phyloP scores from a whole-genome alignment of 805 yeast genomes.

The Yarrowia porcina region DNA sequence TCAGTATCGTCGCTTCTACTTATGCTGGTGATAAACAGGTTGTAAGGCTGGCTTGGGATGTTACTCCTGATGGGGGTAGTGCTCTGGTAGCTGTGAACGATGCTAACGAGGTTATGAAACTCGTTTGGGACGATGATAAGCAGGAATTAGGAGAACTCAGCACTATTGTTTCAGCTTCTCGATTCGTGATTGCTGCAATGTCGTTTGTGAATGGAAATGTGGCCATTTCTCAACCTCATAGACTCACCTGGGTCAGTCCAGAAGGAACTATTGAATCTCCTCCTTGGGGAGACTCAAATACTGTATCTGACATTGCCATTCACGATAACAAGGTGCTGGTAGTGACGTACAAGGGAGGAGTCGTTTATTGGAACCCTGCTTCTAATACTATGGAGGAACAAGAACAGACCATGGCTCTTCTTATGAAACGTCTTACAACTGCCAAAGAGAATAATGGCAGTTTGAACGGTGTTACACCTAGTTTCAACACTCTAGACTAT shows the following conservation, averaged over 20 bases:
- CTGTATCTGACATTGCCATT: not conserved
- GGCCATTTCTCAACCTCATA: conserved; percentile 4
- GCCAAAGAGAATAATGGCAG: conserved; percentile 14
- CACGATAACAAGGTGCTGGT: not conserved
- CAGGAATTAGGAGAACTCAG: not conserved
- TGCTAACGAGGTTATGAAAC: not conserved
- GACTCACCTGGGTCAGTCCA: not conserved
- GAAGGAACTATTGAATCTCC: conserved; percentile 9
- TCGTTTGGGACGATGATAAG: not conserved
- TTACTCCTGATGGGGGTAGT: not conserved
- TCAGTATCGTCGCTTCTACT: not conserved
- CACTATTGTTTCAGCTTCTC: not conserved
- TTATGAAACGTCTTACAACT: conserved; percentile 1
- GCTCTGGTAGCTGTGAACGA: not conserved
- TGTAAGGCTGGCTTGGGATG: not conserved
- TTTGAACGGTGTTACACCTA: conserved; percentile 9
- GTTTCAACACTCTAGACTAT: conserved; percentile 18
- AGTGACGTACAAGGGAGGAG: conserved; percentile 10
- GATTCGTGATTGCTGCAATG: not conserved
- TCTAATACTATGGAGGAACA: conserved; percentile 5
- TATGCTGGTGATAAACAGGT: not conserved
- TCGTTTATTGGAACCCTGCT: conserved; percentile 1
- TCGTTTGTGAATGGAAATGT: not conserved
- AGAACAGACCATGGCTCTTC: conserved; percentile 13
- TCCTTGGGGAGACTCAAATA: not conserved